Conservation (phyloP, 495 filamentous ascomycete species). For the Penicillium dipodomyicola region DNA sequence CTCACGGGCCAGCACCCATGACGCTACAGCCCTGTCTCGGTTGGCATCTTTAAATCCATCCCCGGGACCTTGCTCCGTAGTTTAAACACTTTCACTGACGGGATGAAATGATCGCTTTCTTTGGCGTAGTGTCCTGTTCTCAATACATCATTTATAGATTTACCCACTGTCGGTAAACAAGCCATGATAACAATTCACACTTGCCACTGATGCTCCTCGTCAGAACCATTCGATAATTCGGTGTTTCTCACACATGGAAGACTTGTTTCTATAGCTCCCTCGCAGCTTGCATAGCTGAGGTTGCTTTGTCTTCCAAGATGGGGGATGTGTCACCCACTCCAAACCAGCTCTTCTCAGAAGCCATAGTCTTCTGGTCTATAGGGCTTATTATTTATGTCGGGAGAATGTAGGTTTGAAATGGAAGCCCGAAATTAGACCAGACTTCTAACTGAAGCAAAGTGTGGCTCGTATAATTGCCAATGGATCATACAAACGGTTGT, state of each 20-base stretch:
- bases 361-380: conserved; percentile 37
- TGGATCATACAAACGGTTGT: conserved; percentile 36
- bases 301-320: conserved; percentile 25
- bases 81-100: conserved; percentile 18
- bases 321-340: conserved; percentile 37
- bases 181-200: conserved; percentile 1
- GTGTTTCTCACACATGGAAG: background rate
- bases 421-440: background rate
- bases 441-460: conserved; percentile 22
- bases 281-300: conserved; percentile 2
- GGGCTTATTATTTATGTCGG: conserved; percentile 32
- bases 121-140: background rate
- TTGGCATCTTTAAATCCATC: background rate
- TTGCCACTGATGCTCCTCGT: background rate
- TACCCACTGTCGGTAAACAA: background rate
- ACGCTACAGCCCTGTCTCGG: conserved; percentile 14
- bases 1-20: conserved; percentile 20
- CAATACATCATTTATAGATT: background rate
- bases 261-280: background rate
- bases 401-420: conserved; percentile 27
- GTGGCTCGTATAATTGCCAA: conserved; percentile 32
- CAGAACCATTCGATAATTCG: background rate
- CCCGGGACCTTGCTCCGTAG: background rate
- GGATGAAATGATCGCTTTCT: conserved; percentile 1
- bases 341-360: conserved; percentile 32